Base-by-base conservation (phyloP, 306 rosid species). In the Cucurbita moschata region DNA sequence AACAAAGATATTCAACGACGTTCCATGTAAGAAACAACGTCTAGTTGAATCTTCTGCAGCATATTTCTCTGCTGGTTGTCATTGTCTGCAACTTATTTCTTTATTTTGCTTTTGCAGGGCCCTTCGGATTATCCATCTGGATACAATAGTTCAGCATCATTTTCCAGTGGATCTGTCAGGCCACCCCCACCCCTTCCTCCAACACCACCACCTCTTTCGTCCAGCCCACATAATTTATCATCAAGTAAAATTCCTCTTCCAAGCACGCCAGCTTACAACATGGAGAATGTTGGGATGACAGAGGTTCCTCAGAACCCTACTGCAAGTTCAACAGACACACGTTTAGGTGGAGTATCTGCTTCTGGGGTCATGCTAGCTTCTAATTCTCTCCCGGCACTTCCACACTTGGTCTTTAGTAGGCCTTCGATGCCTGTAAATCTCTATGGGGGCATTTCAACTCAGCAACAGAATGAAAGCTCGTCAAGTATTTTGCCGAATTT, bases 151-250 rank as follows among this genome's bases (percentile, higher is more conserved):
- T 82, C 90, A 37, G 6, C 85, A 51, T 79, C 89, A 67, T 79
- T 78, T 71, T 89, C 99, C 38, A 74, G 91, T 77, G 91, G 94
- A 68, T 85, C 84, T 66, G 87, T 76, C 76, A 86, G 99, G 83
- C 85, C 83, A 18, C 96, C 91, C 51, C 98, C 98, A 54, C 99
- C 99, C 4, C 99, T 94, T 80, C 99, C 99, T 71, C 97, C 89
- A 39, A 94, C 96, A 30, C 97, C 97, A 18, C 95, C 99, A 67
- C 98, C 97, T 75, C 88, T 57, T 86, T 86, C 87, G 64, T 85
- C 97, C 55, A 83, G 86, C 82, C 82, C 90, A 18, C 87, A 83
- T 79, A 88, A 93, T 83, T 56, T 86, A 75, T 44, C 88, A 72
- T 54, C 89, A 51, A 81, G 66, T 58, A 94, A 88, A 85, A 57